phyloP scores from a whole-genome alignment of 2,329 filamentous ascomycete species.

The Aureobasidium namibiae region DNA sequence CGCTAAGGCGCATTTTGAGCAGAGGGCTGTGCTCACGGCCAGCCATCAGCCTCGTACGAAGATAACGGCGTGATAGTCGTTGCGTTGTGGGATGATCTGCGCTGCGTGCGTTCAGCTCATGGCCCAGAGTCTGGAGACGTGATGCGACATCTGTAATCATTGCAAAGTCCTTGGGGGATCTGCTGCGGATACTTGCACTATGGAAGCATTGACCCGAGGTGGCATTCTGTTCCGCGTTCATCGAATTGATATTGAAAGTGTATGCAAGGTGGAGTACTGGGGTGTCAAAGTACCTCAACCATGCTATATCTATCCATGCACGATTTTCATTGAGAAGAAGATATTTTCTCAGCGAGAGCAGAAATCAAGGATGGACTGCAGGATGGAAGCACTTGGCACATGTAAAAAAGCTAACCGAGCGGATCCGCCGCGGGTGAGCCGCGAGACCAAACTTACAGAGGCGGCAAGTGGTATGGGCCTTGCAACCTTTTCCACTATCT shows the following conservation, averaged over 20 bases:
- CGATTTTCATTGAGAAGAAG: not conserved
- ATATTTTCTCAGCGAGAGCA: not conserved
- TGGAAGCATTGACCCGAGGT: not conserved
- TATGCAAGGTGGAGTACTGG: constrained; percentile 1
- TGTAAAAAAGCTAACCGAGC: not conserved
- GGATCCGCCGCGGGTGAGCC: constrained; percentile 5
- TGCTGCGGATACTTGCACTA: not conserved
- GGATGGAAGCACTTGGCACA: not conserved
- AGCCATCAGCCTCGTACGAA: not conserved
- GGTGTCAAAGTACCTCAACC: not conserved
- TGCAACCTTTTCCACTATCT: not conserved
- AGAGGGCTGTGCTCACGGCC: not conserved
- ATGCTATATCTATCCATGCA: constrained; percentile 3
- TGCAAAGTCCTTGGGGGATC: not conserved
- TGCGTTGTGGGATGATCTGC: constrained; percentile 2
- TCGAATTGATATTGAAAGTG: constrained; percentile 2
- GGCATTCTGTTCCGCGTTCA: not conserved
- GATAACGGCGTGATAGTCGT: constrained; percentile 11
- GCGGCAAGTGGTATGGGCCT: not conserved
- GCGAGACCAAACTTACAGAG: not conserved
- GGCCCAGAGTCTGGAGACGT: constrained; percentile 5
- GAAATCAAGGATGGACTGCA: constrained; percentile 3
- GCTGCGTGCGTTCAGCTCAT: not conserved
- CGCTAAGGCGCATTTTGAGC: not conserved
- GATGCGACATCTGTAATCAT: constrained; percentile 1